Base-by-base conservation (phyloP, 2,329 filamentous ascomycete genomes). In the Aspergillus flavus region DNA sequence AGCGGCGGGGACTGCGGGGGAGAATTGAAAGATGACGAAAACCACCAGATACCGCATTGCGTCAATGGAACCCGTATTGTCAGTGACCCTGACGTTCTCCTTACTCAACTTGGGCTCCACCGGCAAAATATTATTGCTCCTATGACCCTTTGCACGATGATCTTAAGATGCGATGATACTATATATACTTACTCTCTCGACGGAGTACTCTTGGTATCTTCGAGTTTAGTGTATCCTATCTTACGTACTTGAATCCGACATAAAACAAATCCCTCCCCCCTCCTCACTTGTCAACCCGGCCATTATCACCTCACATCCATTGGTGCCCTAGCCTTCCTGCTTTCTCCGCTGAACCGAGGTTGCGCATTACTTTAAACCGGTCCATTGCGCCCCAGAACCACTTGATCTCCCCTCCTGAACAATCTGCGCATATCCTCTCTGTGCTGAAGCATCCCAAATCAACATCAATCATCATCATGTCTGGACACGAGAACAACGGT, bases 401-500 rank as follows among this genome's bases (percentile, higher is more conserved):
- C 54, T 59, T 14, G 39, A 54, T 54, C 30, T 48, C 19, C 32
- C 46, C 39, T 61, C 39, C 56, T 45, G 32, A 58, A 30, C 57
- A 32, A 43, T 64, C 59, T 34, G 46, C 46, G 46, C 46, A 50
- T 26, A 57, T 34, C 50, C 46, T 60, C 36, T 61, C 57, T 45
- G 57, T 58, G 21, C 57, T 39, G 34, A 39, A 43, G 21, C 23
- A 50, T 50, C 28, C 26, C 34, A 34, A 57, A 28, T 60, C 59
- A 56, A 36, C 26, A 53, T 56, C 23, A 61, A 7, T 32, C 32
- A 61, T 36, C 67, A 73, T 53, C 43, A 82, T 82, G 79, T 72
- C 76, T 61, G 62, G 69, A 61, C 80, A 79, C 75, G 64, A 66
- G 57, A 79, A 75, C 70, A 81, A 79, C 68, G 76, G 48, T 52